phyloP scores from a whole-genome alignment of 345 rosid species.

The Luvunga scandens region DNA sequence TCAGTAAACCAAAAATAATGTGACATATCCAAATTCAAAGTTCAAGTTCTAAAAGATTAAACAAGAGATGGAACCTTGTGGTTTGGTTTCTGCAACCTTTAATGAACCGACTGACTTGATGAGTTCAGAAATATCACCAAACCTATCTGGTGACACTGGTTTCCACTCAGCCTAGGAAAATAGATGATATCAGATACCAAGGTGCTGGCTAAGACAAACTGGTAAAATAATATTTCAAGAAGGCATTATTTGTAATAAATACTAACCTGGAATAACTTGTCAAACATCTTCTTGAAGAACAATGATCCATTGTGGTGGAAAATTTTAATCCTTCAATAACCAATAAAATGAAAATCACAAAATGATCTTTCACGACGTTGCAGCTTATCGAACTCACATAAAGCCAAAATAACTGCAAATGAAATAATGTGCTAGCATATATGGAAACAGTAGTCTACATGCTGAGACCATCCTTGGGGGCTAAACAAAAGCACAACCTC shows the following conservation, averaged over 20 bases:
- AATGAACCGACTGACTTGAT: slow-evolving; percentile 56
- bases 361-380: background rate
- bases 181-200: background rate
- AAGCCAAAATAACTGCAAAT: background rate
- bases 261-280: slow-evolving; percentile 83
- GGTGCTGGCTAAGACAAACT: background rate
- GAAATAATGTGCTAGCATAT: background rate
- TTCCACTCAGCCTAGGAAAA: slow-evolving; percentile 81
- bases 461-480: background rate
- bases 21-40: background rate
- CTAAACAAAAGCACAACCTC: background rate
- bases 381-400: background rate
- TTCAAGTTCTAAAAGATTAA: background rate
- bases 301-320: slow-evolving; percentile 78
- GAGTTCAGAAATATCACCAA: slow-evolving; percentile 70
- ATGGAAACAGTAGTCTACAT: background rate
- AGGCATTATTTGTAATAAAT: background rate
- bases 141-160: slow-evolving; percentile 73
- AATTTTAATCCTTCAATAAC: slow-evolving; percentile 67
- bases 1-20: no score
- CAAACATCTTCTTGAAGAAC: slow-evolving; percentile 76
- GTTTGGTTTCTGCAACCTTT: slow-evolving; percentile 57
- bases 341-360: slow-evolving; percentile 7
- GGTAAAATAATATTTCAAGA: background rate
- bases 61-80: slow-evolving; percentile 48